Percentiles rank a stretch among this genome's conserved stretches.
phyloP scores from a whole-genome alignment of 2,329 filamentous ascomycete genomes.

The Trichoderma sp. region DNA sequence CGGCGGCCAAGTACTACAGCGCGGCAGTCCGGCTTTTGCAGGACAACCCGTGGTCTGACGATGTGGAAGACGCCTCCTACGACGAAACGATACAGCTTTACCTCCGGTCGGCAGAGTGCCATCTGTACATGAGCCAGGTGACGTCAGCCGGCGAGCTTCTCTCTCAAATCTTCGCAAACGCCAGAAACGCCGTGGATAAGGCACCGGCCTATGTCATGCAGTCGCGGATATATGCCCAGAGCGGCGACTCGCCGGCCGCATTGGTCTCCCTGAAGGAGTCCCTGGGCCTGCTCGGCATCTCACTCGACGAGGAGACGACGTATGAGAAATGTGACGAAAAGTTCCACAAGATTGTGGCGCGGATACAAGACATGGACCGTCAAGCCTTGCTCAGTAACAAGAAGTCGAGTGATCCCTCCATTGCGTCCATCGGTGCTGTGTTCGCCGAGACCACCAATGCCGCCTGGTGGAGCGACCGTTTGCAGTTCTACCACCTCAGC shows the following conservation, averaged over 20 bases:
- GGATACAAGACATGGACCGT: constrained; percentile 61
- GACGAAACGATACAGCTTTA: constrained; percentile 82
- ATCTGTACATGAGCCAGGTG: constrained; percentile 75
- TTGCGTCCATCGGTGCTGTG: constrained; percentile 68
- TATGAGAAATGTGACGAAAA: constrained; percentile 77
- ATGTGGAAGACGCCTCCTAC: constrained; percentile 72
- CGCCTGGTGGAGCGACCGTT: constrained; percentile 71
- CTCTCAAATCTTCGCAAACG: constrained; percentile 68
- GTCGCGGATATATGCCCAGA: constrained; percentile 75
- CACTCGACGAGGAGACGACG: constrained; percentile 65
- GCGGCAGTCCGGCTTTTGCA: constrained; percentile 79
- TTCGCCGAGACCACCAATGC: constrained; percentile 69
- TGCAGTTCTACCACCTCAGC: constrained; percentile 72
- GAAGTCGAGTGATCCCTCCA: constrained; percentile 52
- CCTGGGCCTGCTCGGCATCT: constrained; percentile 67
- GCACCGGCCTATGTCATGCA: constrained; percentile 82
- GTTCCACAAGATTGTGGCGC: constrained; percentile 65
- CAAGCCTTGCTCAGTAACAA: constrained; percentile 49
- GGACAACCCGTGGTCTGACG: constrained; percentile 73
- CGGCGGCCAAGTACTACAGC: constrained; percentile 79
- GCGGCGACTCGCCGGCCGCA: constrained; percentile 70
- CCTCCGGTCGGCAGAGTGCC: constrained; percentile 78
- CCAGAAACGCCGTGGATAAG: constrained; percentile 74
- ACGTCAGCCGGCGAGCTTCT: constrained; percentile 69
- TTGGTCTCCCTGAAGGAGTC: constrained; percentile 72